Evolutionary conservation across 2,329 filamentous ascomycete genomes (phyloP), one percentile per base, ranked within the genome.

Genomic region (Cercospora sp.): DNA sequence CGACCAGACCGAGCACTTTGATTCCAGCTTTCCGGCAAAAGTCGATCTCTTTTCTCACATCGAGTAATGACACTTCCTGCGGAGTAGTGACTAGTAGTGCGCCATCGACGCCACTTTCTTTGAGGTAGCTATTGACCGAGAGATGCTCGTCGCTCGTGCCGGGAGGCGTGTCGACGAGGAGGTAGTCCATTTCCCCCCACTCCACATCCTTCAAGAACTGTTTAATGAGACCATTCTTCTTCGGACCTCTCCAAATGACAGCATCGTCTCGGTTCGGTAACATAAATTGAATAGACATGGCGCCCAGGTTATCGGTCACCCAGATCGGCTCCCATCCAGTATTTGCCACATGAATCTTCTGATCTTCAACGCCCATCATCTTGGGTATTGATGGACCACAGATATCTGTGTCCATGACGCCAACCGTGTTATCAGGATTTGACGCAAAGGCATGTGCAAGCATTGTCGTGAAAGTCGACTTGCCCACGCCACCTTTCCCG

Each of bases 241-340:
- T 99, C 2, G 95, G 91, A 0, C 95, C 95, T 61, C 95, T 87
- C 95, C 95, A 99, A 73, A 99, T 99, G 48, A 99, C 90, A 3
- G 95, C 95, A 77, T 97, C 94, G 79, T 99, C 94, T 58, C 92
- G 87, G 75, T 92, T 93, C 0, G 95, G 95, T 57, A 99, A 84
- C 93, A 99, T 96, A 79, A 99, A 99, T 80, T 99, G 95, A 72
- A 99, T 93, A 76, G 91, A 95, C 94, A 99, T 98, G 61, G 97
- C 93, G 1, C 91, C 92, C 3, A 99, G 84, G 75, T 98, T 99
- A 75, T 98, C 95, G 74, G 90, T 87, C 16, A 97, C 94, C 92
- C 94, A 98, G 13, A 98, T 94, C 0, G 95, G 95, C 77, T 91
- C 93, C 95, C 94, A 97, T 2, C 95, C 95, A 0, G 90, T 88